These are phyloP conservation scores for Pochonia chlamydosporia DNA, from an alignment of 2,329 filamentous ascomycete species.

Conservation along the genomic window DNA sequence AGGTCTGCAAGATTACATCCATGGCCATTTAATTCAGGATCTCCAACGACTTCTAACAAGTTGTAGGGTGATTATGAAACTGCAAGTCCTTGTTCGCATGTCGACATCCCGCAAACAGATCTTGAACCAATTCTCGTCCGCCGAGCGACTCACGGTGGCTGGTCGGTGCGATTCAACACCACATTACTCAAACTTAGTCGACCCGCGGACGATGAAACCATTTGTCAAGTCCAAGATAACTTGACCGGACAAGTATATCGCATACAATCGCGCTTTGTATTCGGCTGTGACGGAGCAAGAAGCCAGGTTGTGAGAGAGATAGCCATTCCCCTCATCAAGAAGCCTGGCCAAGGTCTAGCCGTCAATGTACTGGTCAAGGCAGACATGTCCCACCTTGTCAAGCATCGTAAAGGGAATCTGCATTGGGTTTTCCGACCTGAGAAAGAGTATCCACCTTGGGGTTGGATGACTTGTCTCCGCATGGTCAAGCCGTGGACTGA, in stretches of 20 bases:
- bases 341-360: slow-evolving; percentile 33
- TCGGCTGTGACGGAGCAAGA: slow-evolving; percentile 46
- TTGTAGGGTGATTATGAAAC: slow-evolving; percentile 34
- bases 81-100: slow-evolving; percentile 33
- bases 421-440: slow-evolving; percentile 56
- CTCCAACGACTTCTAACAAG: no score
- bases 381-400: slow-evolving; percentile 43
- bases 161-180: slow-evolving; percentile 30
- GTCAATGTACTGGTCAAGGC: slow-evolving; percentile 36
- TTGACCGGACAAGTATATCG: slow-evolving; percentile 29
- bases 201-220: slow-evolving; percentile 20
- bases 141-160: slow-evolving; percentile 28
- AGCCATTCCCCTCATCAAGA: slow-evolving; percentile 32
- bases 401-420: slow-evolving; percentile 48
- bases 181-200: slow-evolving; percentile 23
- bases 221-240: slow-evolving; percentile 28
- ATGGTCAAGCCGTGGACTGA: slow-evolving; percentile 61
- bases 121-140: slow-evolving; percentile 36
- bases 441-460: slow-evolving; percentile 43
- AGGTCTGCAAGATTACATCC: slow-evolving; percentile 20
- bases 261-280: slow-evolving; percentile 46
- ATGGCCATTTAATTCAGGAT: no score
- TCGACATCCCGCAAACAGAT: slow-evolving; percentile 37
- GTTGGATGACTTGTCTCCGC: slow-evolving; percentile 42
- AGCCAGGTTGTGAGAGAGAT: slow-evolving; percentile 32